These are phyloP conservation scores for Aspergillus sojae DNA, from an alignment of 2,329 filamentous ascomycete species.

Conservation along the genomic window DNA sequence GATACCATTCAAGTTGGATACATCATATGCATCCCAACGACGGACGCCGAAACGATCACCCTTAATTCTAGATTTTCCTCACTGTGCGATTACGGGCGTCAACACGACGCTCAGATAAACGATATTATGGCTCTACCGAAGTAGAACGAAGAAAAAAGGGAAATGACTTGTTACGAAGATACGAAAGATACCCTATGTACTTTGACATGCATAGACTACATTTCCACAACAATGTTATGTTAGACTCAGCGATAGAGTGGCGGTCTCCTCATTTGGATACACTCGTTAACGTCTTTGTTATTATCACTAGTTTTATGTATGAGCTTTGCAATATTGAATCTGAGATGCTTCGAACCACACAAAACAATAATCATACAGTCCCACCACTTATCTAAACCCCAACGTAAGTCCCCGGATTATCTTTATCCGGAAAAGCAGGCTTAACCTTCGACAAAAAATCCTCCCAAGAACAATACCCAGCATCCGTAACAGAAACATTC, in stretches of 20 bases:
- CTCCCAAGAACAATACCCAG: not conserved
- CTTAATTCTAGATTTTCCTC: not conserved
- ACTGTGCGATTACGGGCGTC: not conserved
- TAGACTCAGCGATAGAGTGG: constrained; percentile 4
- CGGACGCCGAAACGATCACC: not conserved
- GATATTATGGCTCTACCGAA: not conserved
- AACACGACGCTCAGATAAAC: not conserved
- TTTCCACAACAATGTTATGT: not conserved
- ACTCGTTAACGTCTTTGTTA: not conserved
- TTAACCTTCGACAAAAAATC: not conserved
- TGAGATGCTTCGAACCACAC: not conserved
- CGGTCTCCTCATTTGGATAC: not conserved
- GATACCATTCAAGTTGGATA: constrained; percentile 2
- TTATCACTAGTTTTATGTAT: not conserved
- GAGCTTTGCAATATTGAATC: not conserved
- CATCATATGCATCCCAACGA: not conserved
- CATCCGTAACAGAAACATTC: not conserved
- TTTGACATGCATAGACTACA: constrained; percentile 11
- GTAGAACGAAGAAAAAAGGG: not conserved
- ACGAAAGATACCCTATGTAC: constrained; percentile 13
- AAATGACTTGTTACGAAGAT: constrained; percentile 5
- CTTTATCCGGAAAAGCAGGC: not conserved
- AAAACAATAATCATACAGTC: not conserved
- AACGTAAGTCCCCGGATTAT: not conserved
- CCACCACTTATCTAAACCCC: not conserved